phyloP scores from a whole-genome alignment of 768 basidiomycete species.

The Mycena galopus region DNA sequence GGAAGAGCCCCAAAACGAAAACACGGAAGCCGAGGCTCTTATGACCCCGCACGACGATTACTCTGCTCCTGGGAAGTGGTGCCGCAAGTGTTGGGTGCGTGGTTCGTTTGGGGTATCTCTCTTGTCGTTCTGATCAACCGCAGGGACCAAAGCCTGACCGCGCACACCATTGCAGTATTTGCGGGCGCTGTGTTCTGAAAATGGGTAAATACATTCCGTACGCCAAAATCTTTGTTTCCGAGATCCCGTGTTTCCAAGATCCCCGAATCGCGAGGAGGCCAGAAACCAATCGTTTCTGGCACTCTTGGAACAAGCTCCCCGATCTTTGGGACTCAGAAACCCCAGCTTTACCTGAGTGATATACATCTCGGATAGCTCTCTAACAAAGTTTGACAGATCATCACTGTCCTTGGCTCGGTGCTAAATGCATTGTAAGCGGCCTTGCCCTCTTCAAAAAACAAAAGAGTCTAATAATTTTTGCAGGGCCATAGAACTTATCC shows the following conservation, averaged over 20 bases:
- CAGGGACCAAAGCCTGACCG: constrained; percentile 83
- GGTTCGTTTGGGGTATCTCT: not conserved
- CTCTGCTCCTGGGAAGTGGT: constrained; percentile 74
- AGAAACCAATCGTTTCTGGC: no score
- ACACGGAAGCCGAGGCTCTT: constrained; percentile 69
- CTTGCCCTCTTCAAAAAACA: no score
- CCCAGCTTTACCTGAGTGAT: no score
- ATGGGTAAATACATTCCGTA: constrained; percentile 73
- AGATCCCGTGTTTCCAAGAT: no score
- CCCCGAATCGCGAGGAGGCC: no score
- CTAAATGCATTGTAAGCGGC: constrained; percentile 78
- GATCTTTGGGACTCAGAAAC: no score
- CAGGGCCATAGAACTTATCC: constrained; percentile 90
- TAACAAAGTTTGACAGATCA: constrained; percentile 67
- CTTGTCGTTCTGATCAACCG: not conserved
- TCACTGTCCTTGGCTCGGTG: constrained; percentile 88
- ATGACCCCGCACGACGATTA: constrained; percentile 65
- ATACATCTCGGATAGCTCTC: constrained; percentile 9
- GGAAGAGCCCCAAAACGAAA: constrained; percentile 44
- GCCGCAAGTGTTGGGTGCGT: constrained; percentile 79
- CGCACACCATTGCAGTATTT: constrained; percentile 82
- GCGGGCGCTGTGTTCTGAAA: constrained; percentile 85
- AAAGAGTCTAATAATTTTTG: not conserved
- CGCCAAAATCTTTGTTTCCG: no score
- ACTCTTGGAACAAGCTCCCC: no score